These are phyloP conservation scores for Caryopteris hybrid DNA, from an alignment of 305 asterid species.

Conservation along the genomic window DNA sequence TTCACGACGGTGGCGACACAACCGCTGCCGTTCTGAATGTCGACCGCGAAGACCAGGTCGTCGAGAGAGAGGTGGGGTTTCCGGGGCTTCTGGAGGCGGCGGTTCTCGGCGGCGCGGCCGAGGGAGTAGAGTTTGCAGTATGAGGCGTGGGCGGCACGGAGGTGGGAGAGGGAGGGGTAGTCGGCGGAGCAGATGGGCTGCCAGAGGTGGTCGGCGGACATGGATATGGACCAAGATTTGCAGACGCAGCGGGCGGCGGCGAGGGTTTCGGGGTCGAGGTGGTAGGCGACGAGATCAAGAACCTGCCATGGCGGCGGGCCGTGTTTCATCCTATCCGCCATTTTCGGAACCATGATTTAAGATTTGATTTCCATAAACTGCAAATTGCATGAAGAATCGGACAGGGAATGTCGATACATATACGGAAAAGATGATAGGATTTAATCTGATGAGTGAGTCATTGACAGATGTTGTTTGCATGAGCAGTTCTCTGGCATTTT, in stretches of 20 bases:
- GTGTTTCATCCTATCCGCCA: neutral
- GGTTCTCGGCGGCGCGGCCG: conserved; percentile 44
- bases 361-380: neutral
- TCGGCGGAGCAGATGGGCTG: conserved; percentile 46
- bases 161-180: conserved; percentile 63
- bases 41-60: conserved; percentile 46
- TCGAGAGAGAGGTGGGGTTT: conserved; percentile 46
- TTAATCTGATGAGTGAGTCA: neutral
- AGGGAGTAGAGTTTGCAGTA: conserved; percentile 49
- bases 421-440: neutral
- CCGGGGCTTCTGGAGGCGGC: conserved; percentile 36
- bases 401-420: too few relatives aligned
- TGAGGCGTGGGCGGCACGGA: conserved; percentile 34
- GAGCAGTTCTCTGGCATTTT: neutral
- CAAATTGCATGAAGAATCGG: too few relatives aligned
- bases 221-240: conserved; percentile 55
- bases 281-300: conserved; percentile 46
- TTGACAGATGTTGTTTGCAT: conserved; percentile 20
- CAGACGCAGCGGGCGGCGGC: conserved; percentile 59
- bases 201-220: conserved; percentile 81
- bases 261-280: conserved; percentile 57
- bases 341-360: neutral
- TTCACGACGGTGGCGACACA: conserved; percentile 21
- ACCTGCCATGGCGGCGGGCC: conserved; percentile 58
- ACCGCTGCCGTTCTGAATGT: conserved; percentile 21